Evolutionary conservation across 2,329 filamentous ascomycete species (phyloP), one percentile per base, ranked within the genome.

Genomic region (Colletotrichum karsti): DNA sequence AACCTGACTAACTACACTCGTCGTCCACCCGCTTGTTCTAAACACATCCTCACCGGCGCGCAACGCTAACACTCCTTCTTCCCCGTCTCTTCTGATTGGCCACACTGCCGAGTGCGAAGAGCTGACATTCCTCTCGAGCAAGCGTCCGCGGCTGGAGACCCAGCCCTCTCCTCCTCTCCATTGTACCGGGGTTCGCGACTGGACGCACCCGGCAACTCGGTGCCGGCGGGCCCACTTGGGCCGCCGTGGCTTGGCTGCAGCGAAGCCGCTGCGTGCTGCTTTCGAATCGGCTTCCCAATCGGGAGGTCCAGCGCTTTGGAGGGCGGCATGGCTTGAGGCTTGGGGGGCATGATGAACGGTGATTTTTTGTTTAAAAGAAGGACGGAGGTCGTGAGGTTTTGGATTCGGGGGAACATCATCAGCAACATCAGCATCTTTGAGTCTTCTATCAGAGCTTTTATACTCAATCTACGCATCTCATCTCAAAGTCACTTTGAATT

Each of bases 271-370:
- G 26, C 12, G 39, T 42, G 26, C n/a, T 41, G 35, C n/a, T 41
- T 54, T 68, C 65, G 65, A 68, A 68, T 68, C 37, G 54, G 24
- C 7, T 68, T 64, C 61, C 65, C 46, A 26, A 65, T 51, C n/a
- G 65, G 54, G 63, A 53, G 24, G 20, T 51, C 8, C 30, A 46
- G 20, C 12, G 46, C 44, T 35, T 44, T 24, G 46, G 56, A 46
- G 12, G 37, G 46, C 26, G 50, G 30, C 30, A 53, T 53, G 30
- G 50, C 30, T 26, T n/a, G 22, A 20, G 5, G 46, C 4, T 33
- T 33, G 39, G 18, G 12, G n/a, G n/a, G 18, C n/a, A 13, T 35
- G 33, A 35, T n/a, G n/a, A n/a, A n/a, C n/a, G n/a, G n/a, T 46
- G 10, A 4, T 35, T 30, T 35, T 13, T 24, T 24, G 33, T 18